These are phyloP conservation scores for Phytophthora pini DNA, from an alignment of 352 stramenopile species.

Conservation along the genomic window DNA sequence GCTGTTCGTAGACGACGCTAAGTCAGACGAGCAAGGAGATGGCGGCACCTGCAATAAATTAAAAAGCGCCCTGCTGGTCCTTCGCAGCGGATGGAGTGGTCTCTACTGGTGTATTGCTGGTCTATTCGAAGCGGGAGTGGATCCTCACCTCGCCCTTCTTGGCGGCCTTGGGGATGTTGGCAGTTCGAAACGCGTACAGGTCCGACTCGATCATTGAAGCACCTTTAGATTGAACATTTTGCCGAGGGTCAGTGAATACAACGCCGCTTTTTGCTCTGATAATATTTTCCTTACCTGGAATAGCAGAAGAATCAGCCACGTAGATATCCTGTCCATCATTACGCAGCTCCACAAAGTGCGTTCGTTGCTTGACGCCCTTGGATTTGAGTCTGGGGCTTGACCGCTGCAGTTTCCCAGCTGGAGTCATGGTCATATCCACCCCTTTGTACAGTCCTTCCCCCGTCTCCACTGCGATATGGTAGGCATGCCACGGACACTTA, in stretches of 20 bases:
- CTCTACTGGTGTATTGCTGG: conserved; percentile 21
- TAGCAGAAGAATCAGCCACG: conserved; percentile 76
- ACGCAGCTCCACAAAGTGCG: conserved; percentile 77
- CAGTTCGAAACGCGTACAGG: conserved; percentile 72
- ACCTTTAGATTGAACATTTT: conserved; percentile 27
- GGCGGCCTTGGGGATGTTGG: conserved; percentile 49
- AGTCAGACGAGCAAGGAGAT: conserved; percentile 11
- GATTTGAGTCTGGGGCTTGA: conserved; percentile 72
- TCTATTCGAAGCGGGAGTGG: conserved; percentile 75
- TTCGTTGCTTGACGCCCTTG: conserved; percentile 88
- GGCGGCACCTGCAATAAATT: conserved; percentile 40
- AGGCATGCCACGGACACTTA: conserved; percentile 89
- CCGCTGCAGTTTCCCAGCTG: conserved; percentile 53
- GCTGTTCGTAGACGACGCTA: not conserved
- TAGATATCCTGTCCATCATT: conserved; percentile 71
- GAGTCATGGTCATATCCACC: conserved; percentile 71
- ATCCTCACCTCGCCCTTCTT: conserved; percentile 62
- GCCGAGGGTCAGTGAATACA: conserved; percentile 7
- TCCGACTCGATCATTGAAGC: conserved; percentile 65
- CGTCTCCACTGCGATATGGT: conserved; percentile 82
- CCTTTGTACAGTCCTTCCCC: conserved; percentile 89
- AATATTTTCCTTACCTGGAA: conserved; percentile 44
- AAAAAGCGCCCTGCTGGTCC: conserved; percentile 28
- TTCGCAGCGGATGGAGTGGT: conserved; percentile 16
- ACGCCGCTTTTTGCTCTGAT: not conserved